These are phyloP conservation scores for Phylloporus gajari DNA, from an alignment of 1,284 basidiomycete species.

Conservation along the genomic window DNA sequence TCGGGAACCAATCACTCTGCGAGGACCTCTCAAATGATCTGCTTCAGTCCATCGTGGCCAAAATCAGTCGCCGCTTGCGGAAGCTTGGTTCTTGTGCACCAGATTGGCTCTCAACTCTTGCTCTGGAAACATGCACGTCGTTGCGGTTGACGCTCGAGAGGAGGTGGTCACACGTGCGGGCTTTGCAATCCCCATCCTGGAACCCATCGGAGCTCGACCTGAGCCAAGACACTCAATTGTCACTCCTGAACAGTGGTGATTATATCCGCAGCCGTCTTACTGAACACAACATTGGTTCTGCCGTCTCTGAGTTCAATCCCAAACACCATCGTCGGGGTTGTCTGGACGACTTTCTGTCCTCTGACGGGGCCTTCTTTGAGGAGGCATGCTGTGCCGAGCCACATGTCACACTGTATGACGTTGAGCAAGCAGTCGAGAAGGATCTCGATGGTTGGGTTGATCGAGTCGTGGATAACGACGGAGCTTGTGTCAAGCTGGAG, in stretches of 20 bases:
- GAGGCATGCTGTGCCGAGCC: constrained; percentile 25
- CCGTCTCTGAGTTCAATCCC: constrained; percentile 24
- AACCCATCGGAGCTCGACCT: constrained; percentile 41
- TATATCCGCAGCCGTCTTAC: constrained; percentile 39
- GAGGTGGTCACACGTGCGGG: too few species aligned
- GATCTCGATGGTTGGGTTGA: constrained; percentile 46
- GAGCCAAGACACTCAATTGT: constrained; percentile 42
- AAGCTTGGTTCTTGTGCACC: too few species aligned
- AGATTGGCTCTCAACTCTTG: too few species aligned
- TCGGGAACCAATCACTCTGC: too few species aligned
- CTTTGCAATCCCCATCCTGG: constrained; percentile 42
- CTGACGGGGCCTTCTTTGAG: constrained; percentile 30
- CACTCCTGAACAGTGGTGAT: constrained; percentile 36
- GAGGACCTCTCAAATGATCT: too few species aligned
- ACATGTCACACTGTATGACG: constrained; percentile 45
- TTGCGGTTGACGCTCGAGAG: too few species aligned
- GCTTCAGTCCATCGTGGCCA: too few species aligned
- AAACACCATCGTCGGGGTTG: constrained; percentile 23
- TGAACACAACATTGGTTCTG: not conserved
- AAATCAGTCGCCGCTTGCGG: too few species aligned
- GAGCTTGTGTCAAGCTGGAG: constrained; percentile 34
- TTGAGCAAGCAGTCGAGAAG: constrained; percentile 46
- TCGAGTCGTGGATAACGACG: constrained; percentile 17
- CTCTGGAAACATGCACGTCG: too few species aligned
- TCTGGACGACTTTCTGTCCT: too few species aligned